These are phyloP conservation scores for Fusarium fujikuroi DNA, from an alignment of 2,329 filamentous ascomycete species.

Conservation along the genomic window DNA sequence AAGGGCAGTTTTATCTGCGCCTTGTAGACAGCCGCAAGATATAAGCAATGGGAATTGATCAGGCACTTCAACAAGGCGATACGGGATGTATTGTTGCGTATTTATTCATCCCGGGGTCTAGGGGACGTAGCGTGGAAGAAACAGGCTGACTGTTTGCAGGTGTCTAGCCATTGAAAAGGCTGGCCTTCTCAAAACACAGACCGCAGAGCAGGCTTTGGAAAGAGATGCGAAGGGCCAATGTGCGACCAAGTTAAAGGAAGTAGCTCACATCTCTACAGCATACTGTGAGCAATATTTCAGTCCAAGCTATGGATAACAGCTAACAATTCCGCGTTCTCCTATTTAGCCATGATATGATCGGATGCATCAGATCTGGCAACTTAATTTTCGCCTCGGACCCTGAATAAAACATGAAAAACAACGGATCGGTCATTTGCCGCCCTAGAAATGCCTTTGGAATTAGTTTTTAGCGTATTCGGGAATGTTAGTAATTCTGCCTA, in stretches of 20 bases:
- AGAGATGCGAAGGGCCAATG: not conserved
- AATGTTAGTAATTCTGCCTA: not conserved
- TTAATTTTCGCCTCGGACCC: not conserved
- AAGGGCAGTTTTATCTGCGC: too few species aligned
- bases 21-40: too few species aligned
- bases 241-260: fast-evolving
- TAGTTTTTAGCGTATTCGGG: not conserved
- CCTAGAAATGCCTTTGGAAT: fast-evolving
- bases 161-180: not conserved
- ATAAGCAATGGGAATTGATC: too few species aligned
- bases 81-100: too few species aligned
- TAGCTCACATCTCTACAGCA: fast-evolving
- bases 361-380: not conserved
- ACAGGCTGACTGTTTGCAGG: not conserved
- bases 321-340: fast-evolving
- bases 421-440: not conserved
- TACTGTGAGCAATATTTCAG: fast-evolving
- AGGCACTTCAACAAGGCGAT: too few species aligned
- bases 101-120: too few species aligned
- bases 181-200: not conserved
- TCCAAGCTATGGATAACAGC: fast-evolving
- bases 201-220: not conserved
- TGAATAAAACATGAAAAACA: not conserved
- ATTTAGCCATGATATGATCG: not conserved
- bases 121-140: not conserved